These are phyloP conservation scores for Yamadazyma kanchanaburiensis DNA, from an alignment of 1,139 yeast genomes.

Conservation along the genomic window DNA sequence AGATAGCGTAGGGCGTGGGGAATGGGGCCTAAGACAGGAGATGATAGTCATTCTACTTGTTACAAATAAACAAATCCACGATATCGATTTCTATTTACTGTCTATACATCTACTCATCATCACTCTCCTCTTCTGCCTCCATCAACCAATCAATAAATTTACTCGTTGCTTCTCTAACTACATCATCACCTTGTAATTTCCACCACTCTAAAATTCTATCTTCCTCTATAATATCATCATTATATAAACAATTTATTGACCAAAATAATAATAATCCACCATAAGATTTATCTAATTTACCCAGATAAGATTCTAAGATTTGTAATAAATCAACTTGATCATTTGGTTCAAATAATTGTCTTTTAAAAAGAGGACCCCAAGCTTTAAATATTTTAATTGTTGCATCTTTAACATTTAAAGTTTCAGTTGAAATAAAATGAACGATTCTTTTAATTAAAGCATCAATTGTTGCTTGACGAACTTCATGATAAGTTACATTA, in stretches of 20 bases:
- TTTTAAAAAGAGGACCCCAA: slow-evolving; percentile 77
- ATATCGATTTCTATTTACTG: too few species aligned
- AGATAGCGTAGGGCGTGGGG: too few species aligned
- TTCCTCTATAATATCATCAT: slow-evolving; percentile 77
- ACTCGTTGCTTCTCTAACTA: slow-evolving; percentile 52
- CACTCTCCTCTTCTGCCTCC: slow-evolving; percentile 86
- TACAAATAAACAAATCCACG: too few species aligned
- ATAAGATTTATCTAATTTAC: slow-evolving; percentile 22
- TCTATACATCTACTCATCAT: too few species aligned
- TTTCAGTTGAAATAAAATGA: slow-evolving; percentile 72
- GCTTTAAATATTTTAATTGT: slow-evolving; percentile 66
- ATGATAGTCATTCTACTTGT: too few species aligned
- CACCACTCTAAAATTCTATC: slow-evolving; percentile 83
- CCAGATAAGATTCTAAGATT: slow-evolving; percentile 51
- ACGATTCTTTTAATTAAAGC: slow-evolving; percentile 69
- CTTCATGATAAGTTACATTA: slow-evolving; percentile 94
- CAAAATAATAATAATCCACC: slow-evolving; percentile 58
- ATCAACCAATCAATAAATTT: slow-evolving; percentile 86
- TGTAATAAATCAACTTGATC: slow-evolving; percentile 76
- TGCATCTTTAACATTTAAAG: slow-evolving; percentile 73
- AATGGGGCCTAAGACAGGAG: too few species aligned
- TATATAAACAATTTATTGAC: slow-evolving; percentile 69
- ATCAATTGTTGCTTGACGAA: slow-evolving; percentile 72
- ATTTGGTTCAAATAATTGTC: slow-evolving; percentile 76
- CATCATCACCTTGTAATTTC: slow-evolving; percentile 46